phyloP scores from a whole-genome alignment of 345 rosid genomes.

The Garcia nutans region DNA sequence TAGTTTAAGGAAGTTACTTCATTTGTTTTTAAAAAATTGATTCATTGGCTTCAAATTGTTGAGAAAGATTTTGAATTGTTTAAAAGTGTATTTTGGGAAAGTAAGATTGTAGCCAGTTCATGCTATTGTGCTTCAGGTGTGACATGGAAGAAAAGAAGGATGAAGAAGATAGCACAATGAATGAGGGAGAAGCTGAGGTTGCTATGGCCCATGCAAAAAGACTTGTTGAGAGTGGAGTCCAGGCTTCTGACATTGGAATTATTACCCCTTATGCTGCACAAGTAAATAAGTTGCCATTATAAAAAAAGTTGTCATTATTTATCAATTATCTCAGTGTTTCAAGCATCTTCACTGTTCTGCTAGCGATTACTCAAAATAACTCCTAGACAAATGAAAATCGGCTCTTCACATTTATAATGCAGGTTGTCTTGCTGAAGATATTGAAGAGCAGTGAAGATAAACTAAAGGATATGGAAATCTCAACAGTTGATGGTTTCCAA shows the following conservation, averaged over 20 bases:
- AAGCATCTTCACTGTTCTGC: not conserved
- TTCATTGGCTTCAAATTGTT: not conserved
- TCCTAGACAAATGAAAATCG: not conserved
- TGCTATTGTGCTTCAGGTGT: constrained; percentile 50
- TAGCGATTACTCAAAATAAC: not conserved
- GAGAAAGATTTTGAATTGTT: not conserved
- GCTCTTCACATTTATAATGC: constrained; percentile 13
- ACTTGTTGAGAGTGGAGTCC: constrained; percentile 69
- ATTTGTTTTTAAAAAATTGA: not conserved
- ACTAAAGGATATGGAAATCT: constrained; percentile 79
- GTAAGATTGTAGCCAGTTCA: not conserved
- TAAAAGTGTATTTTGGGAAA: not conserved
- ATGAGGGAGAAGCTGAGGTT: constrained; percentile 95
- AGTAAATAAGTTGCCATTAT: constrained; percentile 35
- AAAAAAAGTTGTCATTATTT: not conserved
- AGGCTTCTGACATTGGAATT: constrained; percentile 80
- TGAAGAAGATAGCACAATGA: constrained; percentile 93
- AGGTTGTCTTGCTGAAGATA: constrained; percentile 76
- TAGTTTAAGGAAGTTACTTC: not conserved
- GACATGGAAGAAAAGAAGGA: constrained; percentile 99
- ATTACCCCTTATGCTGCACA: constrained; percentile 97
- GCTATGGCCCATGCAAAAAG: constrained; percentile 87
- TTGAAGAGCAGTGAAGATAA: constrained; percentile 67
- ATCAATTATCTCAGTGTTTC: not conserved
- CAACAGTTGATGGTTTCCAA: constrained; percentile 97